These are phyloP conservation scores for Talaromyces sp. DNA, from an alignment of 2,329 filamentous ascomycete genomes.

Conservation along the genomic window DNA sequence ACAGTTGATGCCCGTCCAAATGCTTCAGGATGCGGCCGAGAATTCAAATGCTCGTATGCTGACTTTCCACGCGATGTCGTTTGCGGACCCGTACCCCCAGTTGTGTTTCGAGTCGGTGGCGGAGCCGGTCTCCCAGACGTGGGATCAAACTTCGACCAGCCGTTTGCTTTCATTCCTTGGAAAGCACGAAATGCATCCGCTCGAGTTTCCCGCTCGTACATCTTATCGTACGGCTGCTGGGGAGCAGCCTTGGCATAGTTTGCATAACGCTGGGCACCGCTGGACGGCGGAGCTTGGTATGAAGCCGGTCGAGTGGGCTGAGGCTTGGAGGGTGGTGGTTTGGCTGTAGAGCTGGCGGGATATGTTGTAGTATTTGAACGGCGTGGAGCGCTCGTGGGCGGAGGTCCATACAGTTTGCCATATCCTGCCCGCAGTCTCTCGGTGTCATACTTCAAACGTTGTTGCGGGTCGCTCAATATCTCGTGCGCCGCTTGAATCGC, in stretches of 20 bases:
- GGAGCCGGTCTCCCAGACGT: conserved; percentile 30
- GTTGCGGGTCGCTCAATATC: conserved; percentile 61
- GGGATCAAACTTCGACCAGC: conserved; percentile 44
- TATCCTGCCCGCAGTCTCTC: conserved; percentile 54
- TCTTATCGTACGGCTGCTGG: conserved; percentile 38
- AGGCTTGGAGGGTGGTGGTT: conserved; percentile 26
- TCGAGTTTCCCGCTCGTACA: conserved; percentile 41
- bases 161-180: conserved; percentile 41
- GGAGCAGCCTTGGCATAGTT: conserved; percentile 40
- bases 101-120: conserved; percentile 17
- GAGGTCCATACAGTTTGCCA: conserved; percentile 34
- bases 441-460: conserved; percentile 61
- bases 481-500: conserved; percentile 84
- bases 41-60: conserved; percentile 40
- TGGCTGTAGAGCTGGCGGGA: conserved; percentile 25
- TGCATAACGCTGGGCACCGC: conserved; percentile 40
- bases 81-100: conserved; percentile 23
- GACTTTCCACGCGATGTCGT: conserved; percentile 32
- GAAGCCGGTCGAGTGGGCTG: conserved; percentile 24
- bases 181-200: conserved; percentile 46
- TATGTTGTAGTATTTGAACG: conserved; percentile 27
- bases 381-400: conserved; percentile 25
- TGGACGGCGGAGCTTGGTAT: conserved; percentile 30
- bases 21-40: conserved; percentile 31
- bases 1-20: conserved; percentile 39